Base-by-base conservation (phyloP, 345 rosid genomes). In the Brassica nigra region DNA sequence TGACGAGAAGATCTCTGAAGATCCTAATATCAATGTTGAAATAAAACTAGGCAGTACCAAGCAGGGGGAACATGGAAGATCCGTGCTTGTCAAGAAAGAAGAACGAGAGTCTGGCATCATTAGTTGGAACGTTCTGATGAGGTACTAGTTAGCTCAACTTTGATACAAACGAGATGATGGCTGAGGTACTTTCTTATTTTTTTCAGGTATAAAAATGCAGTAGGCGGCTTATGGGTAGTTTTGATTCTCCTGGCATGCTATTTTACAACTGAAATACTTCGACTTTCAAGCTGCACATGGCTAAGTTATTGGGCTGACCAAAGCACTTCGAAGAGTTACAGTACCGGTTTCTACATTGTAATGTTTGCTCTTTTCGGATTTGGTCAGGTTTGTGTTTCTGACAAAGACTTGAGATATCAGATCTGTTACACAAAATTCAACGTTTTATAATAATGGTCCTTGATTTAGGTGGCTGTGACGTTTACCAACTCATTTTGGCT, bases 81-180 rank as follows among this genome's bases (percentile, higher is more conserved):
- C 95, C 16, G 86, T 90, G 70, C 97, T 95, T 75, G 80, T 91
- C 73, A 95, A 90, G 87, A 88, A 88, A 83, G 99, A 95, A 87
- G 99, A 93, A 70, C 87, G 96, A 66, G 99, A 93, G 86, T 91
- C 89, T n/a, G 98, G 99, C 80, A 86, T 89, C 62, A 80, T 93
- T 79, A 90, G 92, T 80, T 89, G 91, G 96, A 85, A 84, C 31
- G 98, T 95, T 81, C 83, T 95, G 86, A 81, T 55, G 77, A 90
- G 99, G 98, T 95, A 81, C 64, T 59, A 27, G 29, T 52, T 80
- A 77, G 39, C 71, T 70, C 16, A 63, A 7, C 18, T 30, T 63
- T 63, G 0, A 63, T 31, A 63, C 27, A 63, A 31, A 31, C 31
- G 55, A 49, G 57, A 3, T 0, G 11, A 31, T 63, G 42, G 37